phyloP scores from a whole-genome alignment of 345 rosid genomes.

The Ceriops tagal region DNA sequence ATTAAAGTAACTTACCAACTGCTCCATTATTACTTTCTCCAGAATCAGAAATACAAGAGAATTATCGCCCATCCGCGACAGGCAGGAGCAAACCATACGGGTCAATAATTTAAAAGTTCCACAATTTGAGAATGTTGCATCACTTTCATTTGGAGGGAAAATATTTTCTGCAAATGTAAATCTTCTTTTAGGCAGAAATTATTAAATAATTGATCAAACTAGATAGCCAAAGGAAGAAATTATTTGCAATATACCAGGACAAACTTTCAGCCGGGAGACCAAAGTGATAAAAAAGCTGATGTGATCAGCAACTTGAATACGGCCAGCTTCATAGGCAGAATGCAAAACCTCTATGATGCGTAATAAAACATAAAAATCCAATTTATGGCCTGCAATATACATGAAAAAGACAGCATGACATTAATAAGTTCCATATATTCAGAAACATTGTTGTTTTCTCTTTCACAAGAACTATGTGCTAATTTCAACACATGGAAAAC shows the following conservation, averaged over 20 bases:
- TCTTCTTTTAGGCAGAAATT: constrained; percentile 8
- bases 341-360: constrained; percentile 61
- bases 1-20: constrained; percentile 49
- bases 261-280: constrained; percentile 53
- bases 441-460: neutral
- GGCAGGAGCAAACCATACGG: constrained; percentile 39
- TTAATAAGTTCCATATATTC: neutral
- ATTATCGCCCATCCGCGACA: constrained; percentile 66
- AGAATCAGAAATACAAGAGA: constrained; percentile 52
- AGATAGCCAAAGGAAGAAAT: constrained; percentile 10
- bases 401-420: constrained; percentile 1
- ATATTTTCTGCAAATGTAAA: constrained; percentile 44
- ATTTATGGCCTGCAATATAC: constrained; percentile 50
- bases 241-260: constrained; percentile 43
- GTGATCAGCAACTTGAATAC: constrained; percentile 56
- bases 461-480: constrained; percentile 4
- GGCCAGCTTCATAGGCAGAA: constrained; percentile 57
- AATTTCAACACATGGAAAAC: neutral
- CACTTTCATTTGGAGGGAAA: constrained; percentile 20
- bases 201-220: constrained; percentile 1
- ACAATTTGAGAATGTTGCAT: constrained; percentile 29
- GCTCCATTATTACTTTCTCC: constrained; percentile 49
- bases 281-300: constrained; percentile 64
- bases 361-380: constrained; percentile 53
- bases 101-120: constrained; percentile 49